These are phyloP conservation scores for Solioccasus polychromus DNA, from an alignment of 768 basidiomycete genomes.

Conservation along the genomic window DNA sequence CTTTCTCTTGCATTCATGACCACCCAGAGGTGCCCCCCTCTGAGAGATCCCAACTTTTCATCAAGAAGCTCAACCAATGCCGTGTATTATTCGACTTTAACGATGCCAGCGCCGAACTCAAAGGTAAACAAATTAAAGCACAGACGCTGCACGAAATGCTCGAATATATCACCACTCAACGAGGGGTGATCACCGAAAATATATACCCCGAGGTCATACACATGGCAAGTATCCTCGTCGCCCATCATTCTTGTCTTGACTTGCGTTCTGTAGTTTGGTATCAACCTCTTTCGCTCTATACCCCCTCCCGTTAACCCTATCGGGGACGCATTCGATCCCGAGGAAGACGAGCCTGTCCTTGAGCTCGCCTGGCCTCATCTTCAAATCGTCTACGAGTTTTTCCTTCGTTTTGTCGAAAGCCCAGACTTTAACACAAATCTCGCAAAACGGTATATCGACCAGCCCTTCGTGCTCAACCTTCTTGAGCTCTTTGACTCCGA, in stretches of 20 bases:
- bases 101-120: conserved; percentile 91
- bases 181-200: conserved; percentile 92
- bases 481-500: conserved; percentile 98
- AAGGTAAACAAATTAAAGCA: conserved; percentile 98
- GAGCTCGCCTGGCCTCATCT: conserved; percentile 99
- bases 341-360: conserved; percentile 98
- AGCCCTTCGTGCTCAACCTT: conserved; percentile 91
- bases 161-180: conserved; percentile 96
- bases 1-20: conserved; percentile 4
- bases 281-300: conserved; percentile 99
- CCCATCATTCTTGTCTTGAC: conserved; percentile 1
- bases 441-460: conserved; percentile 97
- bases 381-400: conserved; percentile 99
- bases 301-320: conserved; percentile 98
- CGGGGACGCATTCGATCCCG: conserved; percentile 98
- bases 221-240: conserved; percentile 65
- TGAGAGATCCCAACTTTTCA: conserved; percentile 88
- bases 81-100: conserved; percentile 98
- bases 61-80: conserved; percentile 95
- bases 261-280: conserved; percentile 69
- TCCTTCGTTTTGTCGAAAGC: conserved; percentile 96
- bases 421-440: conserved; percentile 98
- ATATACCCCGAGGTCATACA: conserved; percentile 99
- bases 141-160: conserved; percentile 98
- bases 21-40: conserved; percentile 76